Evolutionary conservation across 148 eudicot species (phyloP).

Genomic region (Persicaria tinctoria): DNA sequence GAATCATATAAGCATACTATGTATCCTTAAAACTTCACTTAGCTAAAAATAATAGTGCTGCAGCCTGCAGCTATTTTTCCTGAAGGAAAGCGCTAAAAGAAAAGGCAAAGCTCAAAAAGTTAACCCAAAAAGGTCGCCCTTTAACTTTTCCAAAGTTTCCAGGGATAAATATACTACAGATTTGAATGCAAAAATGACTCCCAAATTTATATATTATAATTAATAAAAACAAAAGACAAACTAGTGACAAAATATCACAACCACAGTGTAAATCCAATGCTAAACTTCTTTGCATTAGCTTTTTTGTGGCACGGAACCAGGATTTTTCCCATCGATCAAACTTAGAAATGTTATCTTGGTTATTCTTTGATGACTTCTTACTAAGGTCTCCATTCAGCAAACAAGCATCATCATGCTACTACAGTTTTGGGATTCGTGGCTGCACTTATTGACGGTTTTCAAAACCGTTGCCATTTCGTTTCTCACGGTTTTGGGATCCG

Average conservation of each 20-base stretch:
- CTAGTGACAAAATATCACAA: background rate
- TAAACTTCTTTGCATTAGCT: conserved; percentile 25
- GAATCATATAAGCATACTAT: background rate
- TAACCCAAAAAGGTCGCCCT: background rate
- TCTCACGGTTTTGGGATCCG: too few relatives aligned
- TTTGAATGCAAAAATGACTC: background rate
- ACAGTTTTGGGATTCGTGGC: too few relatives aligned
- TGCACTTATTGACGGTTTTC: too few relatives aligned
- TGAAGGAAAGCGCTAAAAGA: too few relatives aligned
- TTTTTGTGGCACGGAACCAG: conserved; percentile 13
- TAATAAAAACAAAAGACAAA: background rate
- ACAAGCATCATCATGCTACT: too few relatives aligned
- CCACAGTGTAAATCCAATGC: background rate
- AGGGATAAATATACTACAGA: background rate
- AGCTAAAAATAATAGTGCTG: too few relatives aligned
- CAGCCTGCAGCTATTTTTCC: too few relatives aligned
- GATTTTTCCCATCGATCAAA: conserved; percentile 19
- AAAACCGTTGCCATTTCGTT: too few relatives aligned
- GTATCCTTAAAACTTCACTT: background rate
- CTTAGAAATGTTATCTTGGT: conserved; percentile 18
- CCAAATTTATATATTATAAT: background rate
- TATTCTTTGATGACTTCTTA: conserved; percentile 27
- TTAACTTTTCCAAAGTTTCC: background rate
- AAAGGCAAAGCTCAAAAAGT: too few relatives aligned
- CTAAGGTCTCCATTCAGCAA: background rate